These are phyloP conservation scores for Earliella scabrosa DNA, from an alignment of 1,284 basidiomycete genomes.

Conservation along the genomic window DNA sequence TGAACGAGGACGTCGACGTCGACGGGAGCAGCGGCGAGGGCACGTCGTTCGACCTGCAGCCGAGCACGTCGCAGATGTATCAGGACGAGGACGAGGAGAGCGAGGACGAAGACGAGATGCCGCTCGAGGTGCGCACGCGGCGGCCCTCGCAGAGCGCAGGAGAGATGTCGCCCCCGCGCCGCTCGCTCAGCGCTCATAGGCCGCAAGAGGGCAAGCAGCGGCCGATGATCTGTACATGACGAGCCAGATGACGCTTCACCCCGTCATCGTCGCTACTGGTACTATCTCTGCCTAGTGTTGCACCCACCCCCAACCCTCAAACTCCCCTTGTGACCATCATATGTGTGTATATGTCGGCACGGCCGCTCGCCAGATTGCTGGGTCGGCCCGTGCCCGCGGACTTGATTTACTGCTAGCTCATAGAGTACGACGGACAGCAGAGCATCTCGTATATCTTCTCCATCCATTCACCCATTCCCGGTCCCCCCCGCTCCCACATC, in stretches of 20 bases:
- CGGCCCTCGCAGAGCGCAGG: conserved; percentile 31
- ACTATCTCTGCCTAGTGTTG: neutral
- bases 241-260: neutral
- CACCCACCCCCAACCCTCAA: no score
- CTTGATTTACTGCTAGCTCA: conserved; percentile 22
- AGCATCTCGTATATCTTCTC: conserved; percentile 19
- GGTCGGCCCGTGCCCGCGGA: conserved; percentile 16
- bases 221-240: conserved; percentile 31
- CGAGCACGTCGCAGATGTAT: conserved; percentile 39
- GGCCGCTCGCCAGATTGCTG: neutral
- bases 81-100: conserved; percentile 41
- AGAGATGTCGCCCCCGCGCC: conserved; percentile 26
- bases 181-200: conserved; percentile 23
- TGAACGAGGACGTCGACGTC: conserved; percentile 13
- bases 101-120: conserved; percentile 31
- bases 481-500: neutral
- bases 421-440: no score
- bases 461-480: neutral
- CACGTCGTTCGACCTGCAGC: conserved; percentile 24
- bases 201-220: conserved; percentile 19
- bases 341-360: conserved; percentile 1
- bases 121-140: conserved; percentile 36
- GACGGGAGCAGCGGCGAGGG: conserved; percentile 11
- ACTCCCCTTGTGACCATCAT: no score
- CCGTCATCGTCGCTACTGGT: neutral